phyloP scores from a whole-genome alignment of 331 rosid species.

The Stylosanthes scabra region DNA sequence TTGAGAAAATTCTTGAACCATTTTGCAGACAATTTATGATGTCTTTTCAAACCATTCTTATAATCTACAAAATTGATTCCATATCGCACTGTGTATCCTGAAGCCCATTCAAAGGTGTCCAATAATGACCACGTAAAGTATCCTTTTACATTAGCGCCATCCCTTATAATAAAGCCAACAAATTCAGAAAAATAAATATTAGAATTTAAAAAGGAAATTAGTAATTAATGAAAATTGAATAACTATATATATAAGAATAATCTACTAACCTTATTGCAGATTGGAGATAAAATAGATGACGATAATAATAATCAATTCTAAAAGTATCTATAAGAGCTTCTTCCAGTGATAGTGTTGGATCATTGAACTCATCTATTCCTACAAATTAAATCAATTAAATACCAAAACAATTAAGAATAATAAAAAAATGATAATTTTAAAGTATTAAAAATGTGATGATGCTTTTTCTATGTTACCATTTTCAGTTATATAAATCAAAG shows the following conservation, averaged over 20 bases:
- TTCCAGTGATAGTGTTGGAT: slow-evolving; percentile 43
- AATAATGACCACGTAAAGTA: slow-evolving; percentile 61
- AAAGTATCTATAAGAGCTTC: slow-evolving; percentile 43
- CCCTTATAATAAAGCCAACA: slow-evolving; percentile 35
- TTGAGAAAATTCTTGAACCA: slow-evolving; percentile 57
- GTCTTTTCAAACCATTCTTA: slow-evolving; percentile 43
- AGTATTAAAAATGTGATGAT: not conserved
- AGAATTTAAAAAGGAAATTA: not conserved
- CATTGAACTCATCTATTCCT: slow-evolving; percentile 56
- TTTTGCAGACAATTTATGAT: slow-evolving; percentile 48
- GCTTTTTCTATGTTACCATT: slow-evolving; percentile 45
- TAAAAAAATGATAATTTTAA: not conserved
- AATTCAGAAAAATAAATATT: not conserved
- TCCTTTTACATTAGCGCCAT: slow-evolving; percentile 56
- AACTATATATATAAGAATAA: not conserved
- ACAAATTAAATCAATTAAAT: not conserved
- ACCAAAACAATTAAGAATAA: too few relatives aligned
- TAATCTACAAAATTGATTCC: slow-evolving; percentile 57
- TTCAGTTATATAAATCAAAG: slow-evolving; percentile 65
- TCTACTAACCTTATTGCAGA: slow-evolving; percentile 44
- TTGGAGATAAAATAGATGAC: slow-evolving; percentile 46
- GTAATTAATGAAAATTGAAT: not conserved
- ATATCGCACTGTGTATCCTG: slow-evolving; percentile 48
- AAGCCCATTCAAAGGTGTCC: slow-evolving; percentile 60
- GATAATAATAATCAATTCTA: slow-evolving; percentile 44